phyloP scores from a whole-genome alignment of 2,329 filamentous ascomycete genomes.

The Colletotrichum kahawae region DNA sequence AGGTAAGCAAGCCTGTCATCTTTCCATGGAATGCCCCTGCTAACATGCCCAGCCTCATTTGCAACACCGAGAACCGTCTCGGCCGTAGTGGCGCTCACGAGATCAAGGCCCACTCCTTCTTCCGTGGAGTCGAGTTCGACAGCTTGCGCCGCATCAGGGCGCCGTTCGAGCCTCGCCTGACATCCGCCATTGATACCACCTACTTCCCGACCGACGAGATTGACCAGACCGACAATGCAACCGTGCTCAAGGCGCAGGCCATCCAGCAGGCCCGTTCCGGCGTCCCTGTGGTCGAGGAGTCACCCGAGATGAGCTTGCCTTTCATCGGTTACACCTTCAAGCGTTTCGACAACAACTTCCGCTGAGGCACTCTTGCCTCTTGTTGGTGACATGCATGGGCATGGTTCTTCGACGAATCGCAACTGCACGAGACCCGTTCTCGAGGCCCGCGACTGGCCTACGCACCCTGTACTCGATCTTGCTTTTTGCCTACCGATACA shows the following conservation, averaged over 20 bases:
- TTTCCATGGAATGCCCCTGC: not conserved
- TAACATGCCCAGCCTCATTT: constrained; percentile 74
- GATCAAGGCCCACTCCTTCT: constrained; percentile 94
- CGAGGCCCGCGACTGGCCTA: not conserved
- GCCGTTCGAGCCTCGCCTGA: constrained; percentile 92
- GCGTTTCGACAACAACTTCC: constrained; percentile 81
- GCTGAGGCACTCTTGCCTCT: constrained; percentile 37
- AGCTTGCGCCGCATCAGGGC: constrained; percentile 90
- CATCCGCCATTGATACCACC: constrained; percentile 92
- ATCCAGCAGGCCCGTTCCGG: constrained; percentile 66
- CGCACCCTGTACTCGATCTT: constrained; percentile 1
- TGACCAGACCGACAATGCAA: constrained; percentile 92
- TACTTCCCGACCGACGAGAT: constrained; percentile 99
- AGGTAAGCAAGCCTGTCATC: constrained; percentile 60
- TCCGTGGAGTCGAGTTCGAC: constrained; percentile 95
- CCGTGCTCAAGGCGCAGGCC: constrained; percentile 83
- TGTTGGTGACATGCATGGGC: not conserved
- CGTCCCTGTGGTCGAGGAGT: constrained; percentile 67
- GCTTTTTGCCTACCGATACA: constrained; percentile 10
- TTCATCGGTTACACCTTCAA: constrained; percentile 99
- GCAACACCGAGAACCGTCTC: constrained; percentile 90
- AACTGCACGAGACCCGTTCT: not conserved
- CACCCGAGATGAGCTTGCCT: constrained; percentile 92
- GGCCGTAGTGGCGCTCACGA: constrained; percentile 87
- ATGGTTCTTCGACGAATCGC: not conserved